Evolutionary conservation across 805 yeast genomes (phyloP).

Genomic region (Monosporozyma yasuniensis): DNA sequence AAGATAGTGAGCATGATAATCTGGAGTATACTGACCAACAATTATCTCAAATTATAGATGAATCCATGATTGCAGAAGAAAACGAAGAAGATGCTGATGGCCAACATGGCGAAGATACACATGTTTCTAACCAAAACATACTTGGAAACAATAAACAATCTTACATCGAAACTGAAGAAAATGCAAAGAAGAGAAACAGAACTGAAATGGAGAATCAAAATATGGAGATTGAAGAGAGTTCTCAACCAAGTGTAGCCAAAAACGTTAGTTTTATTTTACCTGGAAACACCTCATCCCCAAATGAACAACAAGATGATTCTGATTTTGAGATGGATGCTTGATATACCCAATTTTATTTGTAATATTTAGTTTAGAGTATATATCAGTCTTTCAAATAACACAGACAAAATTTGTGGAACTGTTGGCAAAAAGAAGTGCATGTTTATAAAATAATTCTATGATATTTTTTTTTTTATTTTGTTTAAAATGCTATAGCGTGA

Average conservation of each 20-base stretch:
- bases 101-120: too few relatives aligned
- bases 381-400: background rate
- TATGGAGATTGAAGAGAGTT: background rate
- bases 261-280: conserved; percentile 12
- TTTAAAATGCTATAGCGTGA: background rate
- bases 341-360: background rate
- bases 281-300: background rate
- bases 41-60: conserved; percentile 17
- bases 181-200: conserved; percentile 9
- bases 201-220: conserved; percentile 6
- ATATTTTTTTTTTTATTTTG: background rate
- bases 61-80: conserved; percentile 3
- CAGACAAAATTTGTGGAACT: too few relatives aligned
- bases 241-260: background rate
- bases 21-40: conserved; percentile 12
- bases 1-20: background rate
- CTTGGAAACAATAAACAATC: background rate
- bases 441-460: too few relatives aligned
- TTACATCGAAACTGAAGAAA: background rate
- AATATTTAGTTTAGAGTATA: background rate
- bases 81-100: background rate
- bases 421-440: too few relatives aligned
- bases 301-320: background rate
- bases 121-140: background rate
- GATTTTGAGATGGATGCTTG: conserved; percentile 3